These are phyloP conservation scores for Apiotrichum domesticum DNA, from an alignment of 1,284 basidiomycete species.

Conservation along the genomic window DNA sequence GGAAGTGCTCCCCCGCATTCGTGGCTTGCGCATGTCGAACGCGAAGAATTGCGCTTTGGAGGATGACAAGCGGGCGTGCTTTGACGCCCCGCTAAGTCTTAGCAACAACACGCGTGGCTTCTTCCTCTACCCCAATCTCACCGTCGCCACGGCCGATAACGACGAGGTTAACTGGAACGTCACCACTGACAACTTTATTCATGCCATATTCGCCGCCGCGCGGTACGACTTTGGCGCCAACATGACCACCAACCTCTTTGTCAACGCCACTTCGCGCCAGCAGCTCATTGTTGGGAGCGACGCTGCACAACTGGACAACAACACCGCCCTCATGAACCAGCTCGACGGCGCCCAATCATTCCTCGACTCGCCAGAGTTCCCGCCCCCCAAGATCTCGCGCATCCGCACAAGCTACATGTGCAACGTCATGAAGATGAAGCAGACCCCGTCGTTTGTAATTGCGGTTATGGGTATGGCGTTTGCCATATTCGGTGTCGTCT, in stretches of 20 bases:
- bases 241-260: constrained; percentile 19
- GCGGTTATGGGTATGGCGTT: constrained; percentile 14
- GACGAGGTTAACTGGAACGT: constrained; percentile 8
- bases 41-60: constrained; percentile 15
- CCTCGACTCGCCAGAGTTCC: constrained; percentile 4
- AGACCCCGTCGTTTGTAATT: constrained; percentile 12
- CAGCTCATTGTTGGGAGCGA: constrained; percentile 5
- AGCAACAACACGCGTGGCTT: constrained; percentile 11
- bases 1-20: constrained; percentile 2
- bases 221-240: constrained; percentile 18
- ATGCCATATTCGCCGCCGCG: constrained; percentile 15
- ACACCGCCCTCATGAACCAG: constrained; percentile 1
- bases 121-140: constrained; percentile 16
- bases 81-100: constrained; percentile 5
- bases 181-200: constrained; percentile 12
- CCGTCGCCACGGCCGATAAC: not conserved
- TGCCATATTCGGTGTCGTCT: constrained; percentile 16
- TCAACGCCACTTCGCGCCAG: constrained; percentile 4
- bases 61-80: constrained; percentile 8
- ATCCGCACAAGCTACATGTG: constrained; percentile 18
- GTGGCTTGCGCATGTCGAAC: constrained; percentile 12
- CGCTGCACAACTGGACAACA: constrained; percentile 6
- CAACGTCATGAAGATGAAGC: constrained; percentile 14
- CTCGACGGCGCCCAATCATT: constrained; percentile 11
- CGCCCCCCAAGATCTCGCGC: constrained; percentile 7